Base-by-base conservation (phyloP, 805 yeast species). In the Grigorovia transvaalensis region DNA sequence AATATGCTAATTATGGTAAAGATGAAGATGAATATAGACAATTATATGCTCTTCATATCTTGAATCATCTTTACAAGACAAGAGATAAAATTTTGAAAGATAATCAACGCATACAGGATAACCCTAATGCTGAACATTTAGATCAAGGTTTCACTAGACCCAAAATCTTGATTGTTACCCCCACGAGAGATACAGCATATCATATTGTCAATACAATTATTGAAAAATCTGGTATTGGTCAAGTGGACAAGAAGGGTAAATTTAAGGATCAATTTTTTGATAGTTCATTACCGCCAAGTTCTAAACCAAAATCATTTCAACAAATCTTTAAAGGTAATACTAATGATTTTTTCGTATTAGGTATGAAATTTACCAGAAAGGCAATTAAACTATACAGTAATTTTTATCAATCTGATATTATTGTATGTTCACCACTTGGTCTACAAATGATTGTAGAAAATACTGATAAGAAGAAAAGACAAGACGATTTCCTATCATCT, bases 91-190 rank as follows among this genome's bases (percentile, higher is more conserved):
- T 91, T 17, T 59, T 91, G 58, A 85, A 85, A 63, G 84, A 93
- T 69, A 88, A 84, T 58, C 77, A 78, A 48, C 80, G 79, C 58
- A 47, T 71, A n/a, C 70, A 68, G 50, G 66, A 74, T 51, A 63
- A 71, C 53, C 71, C 71, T 27, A 79, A 75, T 49, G 78, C 78
- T 12, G 95, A 88, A 59, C 75, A 77, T 56, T 72, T 95, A 51
- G 99, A 93, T 65, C 98, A 93, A 67, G 98, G 99, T 30, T 93
- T 88, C 65, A 90, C 96, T 0, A 76, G 98, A 55, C 96, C 99
- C 0, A 90, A 89, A 61, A 89, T 85, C 1, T 70, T 93, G 51
- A 79, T 91, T 5, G 68, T 93, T 27, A 71, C 88, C 44, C 98
- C 99, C 12, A 88, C 96, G 0, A 77, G 96, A 61, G 78, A 88